phyloP scores from a whole-genome alignment of 2,329 filamentous ascomycete species.

The Calonectria pseudoreteaudii region DNA sequence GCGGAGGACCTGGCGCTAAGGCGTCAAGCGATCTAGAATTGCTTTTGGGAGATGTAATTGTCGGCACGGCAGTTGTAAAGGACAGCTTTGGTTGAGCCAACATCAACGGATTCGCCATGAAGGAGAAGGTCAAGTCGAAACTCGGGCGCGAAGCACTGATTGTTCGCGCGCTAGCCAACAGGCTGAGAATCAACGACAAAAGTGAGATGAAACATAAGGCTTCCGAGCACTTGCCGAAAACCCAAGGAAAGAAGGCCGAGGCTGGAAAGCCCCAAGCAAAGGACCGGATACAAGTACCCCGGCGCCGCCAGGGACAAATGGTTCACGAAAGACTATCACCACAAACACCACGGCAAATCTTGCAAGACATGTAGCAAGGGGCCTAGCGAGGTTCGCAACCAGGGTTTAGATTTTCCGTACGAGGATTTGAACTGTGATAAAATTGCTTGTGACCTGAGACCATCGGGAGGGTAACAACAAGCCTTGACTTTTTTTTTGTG shows the following conservation, averaged over 20 bases:
- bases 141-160: conserved; percentile 24
- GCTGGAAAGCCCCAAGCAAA: neutral
- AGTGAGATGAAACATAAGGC: conserved; percentile 3
- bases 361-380: neutral
- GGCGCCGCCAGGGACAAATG: conserved; percentile 41
- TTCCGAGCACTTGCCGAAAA: neutral
- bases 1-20: conserved; percentile 44
- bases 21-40: conserved; percentile 25
- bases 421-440: conserved; percentile 9
- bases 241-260: neutral
- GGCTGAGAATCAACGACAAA: neutral
- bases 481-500: no score
- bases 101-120: conserved; percentile 35
- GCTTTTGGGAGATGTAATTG: conserved; percentile 48
- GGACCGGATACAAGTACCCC: conserved; percentile 37
- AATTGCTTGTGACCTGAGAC: neutral
- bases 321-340: conserved; percentile 15
- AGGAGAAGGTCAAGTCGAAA: conserved; percentile 36
- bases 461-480: neutral
- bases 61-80: conserved; percentile 44
- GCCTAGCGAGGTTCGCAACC: neutral
- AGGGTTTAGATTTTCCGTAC: neutral
- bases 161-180: neutral
- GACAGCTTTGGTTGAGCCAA: conserved; percentile 43
- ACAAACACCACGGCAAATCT: conserved; percentile 9